phyloP scores from a whole-genome alignment of 2,329 filamentous ascomycete species.

The Cordyceps tenuipes region DNA sequence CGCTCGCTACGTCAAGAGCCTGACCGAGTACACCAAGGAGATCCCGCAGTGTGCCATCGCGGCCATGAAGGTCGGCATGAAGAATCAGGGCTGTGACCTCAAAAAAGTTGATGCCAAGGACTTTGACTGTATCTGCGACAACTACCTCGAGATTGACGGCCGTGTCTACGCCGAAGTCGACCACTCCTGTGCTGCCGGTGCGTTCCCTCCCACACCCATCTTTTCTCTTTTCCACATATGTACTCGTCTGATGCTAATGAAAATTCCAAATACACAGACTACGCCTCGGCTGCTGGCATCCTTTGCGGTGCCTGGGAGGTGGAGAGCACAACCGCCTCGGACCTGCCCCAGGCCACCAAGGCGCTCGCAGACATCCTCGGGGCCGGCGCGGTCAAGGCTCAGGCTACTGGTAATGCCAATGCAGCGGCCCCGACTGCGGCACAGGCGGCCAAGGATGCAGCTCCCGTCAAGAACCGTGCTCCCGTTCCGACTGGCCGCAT shows the following conservation, averaged over 20 bases:
- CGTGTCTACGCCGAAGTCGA: conserved; percentile 6
- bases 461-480: conserved; percentile 3
- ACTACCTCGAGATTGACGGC: conserved; percentile 7
- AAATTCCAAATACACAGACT: not conserved
- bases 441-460: not conserved
- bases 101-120: conserved; percentile 1
- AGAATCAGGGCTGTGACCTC: conserved; percentile 7
- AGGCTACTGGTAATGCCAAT: not conserved
- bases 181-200: conserved; percentile 7
- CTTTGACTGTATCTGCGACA: conserved; percentile 12
- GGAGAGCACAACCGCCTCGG: conserved; percentile 7
- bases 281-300: not conserved
- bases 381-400: not conserved
- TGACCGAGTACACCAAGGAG: conserved; percentile 10
- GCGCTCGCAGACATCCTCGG: conserved; percentile 6
- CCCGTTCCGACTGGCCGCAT: not conserved
- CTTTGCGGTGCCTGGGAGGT: conserved; percentile 8
- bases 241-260: not conserved
- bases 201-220: not conserved
- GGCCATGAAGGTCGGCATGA: conserved; percentile 7
- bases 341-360: conserved; percentile 7
- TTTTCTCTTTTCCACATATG: not conserved
- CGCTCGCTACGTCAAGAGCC: conserved; percentile 5
- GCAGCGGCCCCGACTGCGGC: not conserved
- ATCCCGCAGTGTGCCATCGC: conserved; percentile 2